These are phyloP conservation scores for Hypomyces perniciosus DNA, from an alignment of 2,329 filamentous ascomycete species.

Conservation along the genomic window DNA sequence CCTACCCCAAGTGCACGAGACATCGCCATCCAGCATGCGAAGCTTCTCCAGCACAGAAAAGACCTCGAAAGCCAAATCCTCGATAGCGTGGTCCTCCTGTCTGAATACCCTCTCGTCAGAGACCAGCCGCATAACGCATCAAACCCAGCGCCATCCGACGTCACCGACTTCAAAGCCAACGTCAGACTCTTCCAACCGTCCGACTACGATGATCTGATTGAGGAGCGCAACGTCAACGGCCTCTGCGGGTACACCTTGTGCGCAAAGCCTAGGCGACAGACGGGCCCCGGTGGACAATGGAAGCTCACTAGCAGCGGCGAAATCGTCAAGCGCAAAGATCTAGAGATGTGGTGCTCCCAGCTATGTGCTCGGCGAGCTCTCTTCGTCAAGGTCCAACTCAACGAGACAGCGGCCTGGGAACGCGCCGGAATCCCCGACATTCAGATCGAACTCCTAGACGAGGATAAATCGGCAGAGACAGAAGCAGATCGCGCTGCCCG, in stretches of 20 bases:
- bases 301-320: slow-evolving; percentile 54
- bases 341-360: slow-evolving; percentile 83
- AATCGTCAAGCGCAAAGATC: slow-evolving; percentile 64
- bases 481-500: slow-evolving; percentile 32
- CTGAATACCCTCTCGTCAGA: slow-evolving; percentile 47
- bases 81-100: slow-evolving; percentile 63
- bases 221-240: slow-evolving; percentile 79
- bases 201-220: slow-evolving; percentile 84
- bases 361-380: slow-evolving; percentile 73
- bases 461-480: slow-evolving; percentile 49
- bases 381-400: slow-evolving; percentile 84
- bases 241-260: slow-evolving; percentile 84
- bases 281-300: slow-evolving; percentile 56
- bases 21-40: slow-evolving; percentile 75
- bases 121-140: slow-evolving; percentile 35
- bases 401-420: slow-evolving; percentile 80
- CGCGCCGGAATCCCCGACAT: slow-evolving; percentile 54
- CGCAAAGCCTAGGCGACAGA: slow-evolving; percentile 52
- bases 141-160: slow-evolving; percentile 52
- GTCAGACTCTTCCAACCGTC: slow-evolving; percentile 73
- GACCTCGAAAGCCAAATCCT: slow-evolving; percentile 70
- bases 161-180: slow-evolving; percentile 56
- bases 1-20: slow-evolving; percentile 41
- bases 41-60: slow-evolving; percentile 75
- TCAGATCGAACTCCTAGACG: slow-evolving; percentile 59